Evolutionary conservation across 495 filamentous ascomycete genomes (phyloP).

Genomic region (Penicillium lagena): DNA sequence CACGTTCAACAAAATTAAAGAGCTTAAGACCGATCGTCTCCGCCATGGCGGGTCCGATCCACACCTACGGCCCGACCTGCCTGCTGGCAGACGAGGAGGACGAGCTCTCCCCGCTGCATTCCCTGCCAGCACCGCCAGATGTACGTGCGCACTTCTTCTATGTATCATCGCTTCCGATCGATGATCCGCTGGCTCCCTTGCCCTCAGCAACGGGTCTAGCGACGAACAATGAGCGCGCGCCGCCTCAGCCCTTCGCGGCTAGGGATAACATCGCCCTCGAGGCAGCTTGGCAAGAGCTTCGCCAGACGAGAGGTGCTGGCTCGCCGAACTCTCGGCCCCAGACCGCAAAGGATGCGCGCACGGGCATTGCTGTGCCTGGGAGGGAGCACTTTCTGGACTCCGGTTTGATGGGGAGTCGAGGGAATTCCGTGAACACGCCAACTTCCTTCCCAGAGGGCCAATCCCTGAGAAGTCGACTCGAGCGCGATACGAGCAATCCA

Average conservation of each 20-base stretch:
- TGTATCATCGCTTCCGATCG: conserved; percentile 66
- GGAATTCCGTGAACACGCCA: no score
- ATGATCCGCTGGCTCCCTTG: conserved; percentile 70
- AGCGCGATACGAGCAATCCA: not conserved
- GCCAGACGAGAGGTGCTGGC: conserved; percentile 21
- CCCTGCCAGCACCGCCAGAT: conserved; percentile 30
- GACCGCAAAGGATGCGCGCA: conserved; percentile 21
- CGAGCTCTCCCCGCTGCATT: conserved; percentile 25
- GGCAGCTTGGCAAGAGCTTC: conserved; percentile 58
- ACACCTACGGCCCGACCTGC: conserved; percentile 52
- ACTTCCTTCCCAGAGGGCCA: no score
- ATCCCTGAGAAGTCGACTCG: conserved; percentile 2
- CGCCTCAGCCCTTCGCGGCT: conserved; percentile 70
- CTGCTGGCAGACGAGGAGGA: conserved; percentile 35
- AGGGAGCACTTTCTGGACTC: conserved; percentile 11
- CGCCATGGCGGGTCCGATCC: conserved; percentile 41
- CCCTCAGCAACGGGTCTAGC: conserved; percentile 48
- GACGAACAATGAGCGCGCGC: conserved; percentile 41
- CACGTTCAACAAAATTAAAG: not conserved
- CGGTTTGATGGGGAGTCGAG: conserved; percentile 3
- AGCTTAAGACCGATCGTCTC: not conserved
- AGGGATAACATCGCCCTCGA: conserved; percentile 70
- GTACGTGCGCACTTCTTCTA: conserved; percentile 76
- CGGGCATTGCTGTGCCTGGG: conserved; percentile 40
- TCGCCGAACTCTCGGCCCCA: conserved; percentile 24